Percentiles rank a stretch among this genome's conserved stretches.
These are phyloP conservation scores for Aspergillus sergii DNA, from an alignment of 2,329 filamentous ascomycete species.

Conservation along the genomic window DNA sequence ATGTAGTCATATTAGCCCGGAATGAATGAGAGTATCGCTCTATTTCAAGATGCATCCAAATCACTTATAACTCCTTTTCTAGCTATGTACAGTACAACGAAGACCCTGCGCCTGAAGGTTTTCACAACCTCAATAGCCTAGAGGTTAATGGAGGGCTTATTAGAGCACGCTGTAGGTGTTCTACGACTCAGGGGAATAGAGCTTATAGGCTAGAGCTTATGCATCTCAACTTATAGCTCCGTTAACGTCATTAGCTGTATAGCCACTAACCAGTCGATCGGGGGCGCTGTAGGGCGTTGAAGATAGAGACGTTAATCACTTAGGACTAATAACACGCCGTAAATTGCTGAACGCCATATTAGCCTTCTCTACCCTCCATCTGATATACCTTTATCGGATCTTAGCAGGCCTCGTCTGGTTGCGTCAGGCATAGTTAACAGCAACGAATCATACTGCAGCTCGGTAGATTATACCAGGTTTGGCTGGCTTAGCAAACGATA, in stretches of 20 bases:
- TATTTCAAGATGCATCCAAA: too few species aligned
- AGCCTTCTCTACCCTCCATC: rapidly evolving
- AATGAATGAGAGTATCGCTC: too few species aligned
- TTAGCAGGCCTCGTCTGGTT: not conserved
- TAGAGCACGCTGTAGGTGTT: too few species aligned
- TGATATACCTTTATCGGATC: not conserved
- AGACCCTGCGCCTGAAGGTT: not conserved
- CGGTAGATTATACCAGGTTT: not conserved
- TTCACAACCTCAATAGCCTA: not conserved
- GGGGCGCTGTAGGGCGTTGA: too few species aligned
- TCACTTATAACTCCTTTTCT: too few species aligned
- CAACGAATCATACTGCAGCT: not conserved
- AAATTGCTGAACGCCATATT: rapidly evolving
- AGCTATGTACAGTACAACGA: too few species aligned
- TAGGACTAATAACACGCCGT: too few species aligned
- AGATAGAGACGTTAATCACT: rapidly evolving
- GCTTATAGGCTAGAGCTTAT: not conserved
- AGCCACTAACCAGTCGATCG: too few species aligned
- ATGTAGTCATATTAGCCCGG: too few species aligned
- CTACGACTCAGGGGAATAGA: not conserved
- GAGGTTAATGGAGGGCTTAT: not conserved
- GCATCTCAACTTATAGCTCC: not conserved
- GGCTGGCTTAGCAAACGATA: too few species aligned
- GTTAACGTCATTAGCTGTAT: too few species aligned
- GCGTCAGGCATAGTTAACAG: not conserved